Evolutionary conservation across 306 rosid genomes (phyloP), one percentile per base, ranked within the genome.

Genomic region (Bauhinia variegata): DNA sequence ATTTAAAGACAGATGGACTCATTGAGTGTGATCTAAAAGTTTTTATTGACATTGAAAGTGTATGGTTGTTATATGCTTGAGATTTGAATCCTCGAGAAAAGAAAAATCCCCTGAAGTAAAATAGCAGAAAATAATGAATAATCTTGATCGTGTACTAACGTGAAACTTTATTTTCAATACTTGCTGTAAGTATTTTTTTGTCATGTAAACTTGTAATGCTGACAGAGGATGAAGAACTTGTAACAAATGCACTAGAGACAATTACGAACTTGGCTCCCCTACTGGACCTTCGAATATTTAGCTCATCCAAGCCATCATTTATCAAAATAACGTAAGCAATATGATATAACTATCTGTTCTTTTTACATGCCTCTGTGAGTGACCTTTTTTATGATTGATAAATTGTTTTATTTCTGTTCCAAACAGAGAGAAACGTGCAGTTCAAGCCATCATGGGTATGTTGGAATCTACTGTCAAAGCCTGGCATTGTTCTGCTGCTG

Each of bases 141-240:
- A 36, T 36, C 4, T 41, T 14, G 2, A 8, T 11, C 10, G n/a
- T 8, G 7, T 23, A 30, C 8, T 43, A 11, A 8, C 30, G 54
- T 14, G 8, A 31, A 47, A 8, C 17, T 51, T 67, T 62, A 46
- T 7, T 11, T 44, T 43, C 4, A 16, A 38, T 70, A 54, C 41
- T 59, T 66, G n/a, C 6, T 41, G 2, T 67, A 11, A 48, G 9
- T 72, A 42, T 54, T 60, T 53, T 36, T 16, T 28, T 48, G 60
- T 65, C 66, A 53, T 11, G 74, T 60, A 55, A 53, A 66, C 65
- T 68, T 57, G 6, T 37, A 42, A 65, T 81, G 48, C 70, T 65
- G 54, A 70, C 82, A 95, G 99, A 90, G 96, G 99, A 95, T 69
- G 97, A 95, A 75, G 99, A 95, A 79, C 96, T 95, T 79, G 97